Conservation (phyloP, 1,139 yeast species). For the Hyphopichia burtonii region DNA sequence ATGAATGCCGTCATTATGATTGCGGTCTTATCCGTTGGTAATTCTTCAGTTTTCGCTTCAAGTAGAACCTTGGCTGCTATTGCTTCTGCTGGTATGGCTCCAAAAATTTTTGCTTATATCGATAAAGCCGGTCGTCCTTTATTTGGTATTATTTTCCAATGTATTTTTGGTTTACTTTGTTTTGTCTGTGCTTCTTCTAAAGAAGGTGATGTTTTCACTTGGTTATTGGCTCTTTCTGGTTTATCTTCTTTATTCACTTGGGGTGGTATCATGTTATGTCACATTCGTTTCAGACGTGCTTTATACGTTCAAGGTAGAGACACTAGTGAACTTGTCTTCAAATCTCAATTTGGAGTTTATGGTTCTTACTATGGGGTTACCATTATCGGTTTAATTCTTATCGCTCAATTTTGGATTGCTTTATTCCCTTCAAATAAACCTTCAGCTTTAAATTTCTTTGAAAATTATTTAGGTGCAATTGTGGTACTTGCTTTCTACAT, state of each 20-base stretch:
- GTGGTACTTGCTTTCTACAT: slow-evolving; percentile 23
- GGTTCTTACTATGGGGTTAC: slow-evolving; percentile 34
- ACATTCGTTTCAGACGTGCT: slow-evolving; percentile 31
- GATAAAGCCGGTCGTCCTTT: slow-evolving; percentile 33
- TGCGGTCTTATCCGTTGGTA: slow-evolving; percentile 35
- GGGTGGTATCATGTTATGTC: slow-evolving; percentile 31
- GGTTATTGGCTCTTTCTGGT: slow-evolving; percentile 44
- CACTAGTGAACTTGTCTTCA: slow-evolving; percentile 25
- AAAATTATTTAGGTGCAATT: slow-evolving; percentile 22
- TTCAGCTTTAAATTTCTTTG: slow-evolving; percentile 22
- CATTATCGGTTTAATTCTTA: slow-evolving; percentile 28
- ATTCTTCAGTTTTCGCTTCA: slow-evolving; percentile 34
- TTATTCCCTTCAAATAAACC: slow-evolving; percentile 15
- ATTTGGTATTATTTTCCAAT: slow-evolving; percentile 24
- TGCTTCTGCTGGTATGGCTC: slow-evolving; percentile 35
- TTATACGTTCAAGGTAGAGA: slow-evolving; percentile 27
- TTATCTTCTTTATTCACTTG: slow-evolving; percentile 41
- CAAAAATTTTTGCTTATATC: slow-evolving; percentile 26
- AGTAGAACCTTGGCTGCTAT: slow-evolving; percentile 33
- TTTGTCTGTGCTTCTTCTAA: slow-evolving; percentile 29
- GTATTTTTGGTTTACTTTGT: slow-evolving; percentile 22
- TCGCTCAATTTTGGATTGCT: slow-evolving; percentile 34
- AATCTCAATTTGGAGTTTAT: slow-evolving; percentile 32
- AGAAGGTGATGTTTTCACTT: slow-evolving; percentile 36
- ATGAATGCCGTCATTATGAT: slow-evolving; percentile 32